Evolutionary conservation across 805 yeast species (phyloP), one percentile per base, ranked within the genome.

Genomic region (Candida piceae): DNA sequence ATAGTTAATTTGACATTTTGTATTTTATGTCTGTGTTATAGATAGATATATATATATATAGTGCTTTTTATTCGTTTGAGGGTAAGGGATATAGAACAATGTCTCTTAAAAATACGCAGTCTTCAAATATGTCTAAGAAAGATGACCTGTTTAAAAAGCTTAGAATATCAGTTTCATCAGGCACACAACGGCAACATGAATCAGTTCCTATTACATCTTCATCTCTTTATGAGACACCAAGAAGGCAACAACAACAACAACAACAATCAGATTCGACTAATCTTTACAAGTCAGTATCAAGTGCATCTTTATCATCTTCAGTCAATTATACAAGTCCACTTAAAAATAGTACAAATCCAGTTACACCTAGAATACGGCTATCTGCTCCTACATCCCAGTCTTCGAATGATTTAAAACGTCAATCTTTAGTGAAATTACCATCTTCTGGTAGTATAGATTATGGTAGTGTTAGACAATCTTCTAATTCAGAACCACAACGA

Each of bases 91-190:
- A n/a, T n/a, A n/a, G n/a, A n/a, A n/a, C 26, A 18, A 27, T 18
- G 26, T 13, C 29, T 20, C 21, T 13, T 12, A 28, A 27, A 8
- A 31, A 34, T 32, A 32, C 23, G 32, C 35, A 27, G 19, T 17
- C 29, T n/a, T 16, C 16, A 16, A 18, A 12, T 16, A 15, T 12
- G 13, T 15, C 35, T 16, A 26, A 26, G 9, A 17, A 13, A 29
- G 31, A 17, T 19, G 21, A 24, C 10, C 23, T 31, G n/a, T 25
- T 21, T 22, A 26, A 22, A 18, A 13, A 24, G 13, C 12, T 24
- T 5, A 24, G 12, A 12, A 9, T 28, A 17, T 28, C 24, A 19
- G 22, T 34, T 31, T 34, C 29, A 25, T 34, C 31, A 28, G 22
- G 22, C 23, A 23, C 22, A 23, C 35, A 27, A 17, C 31, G 24